These are phyloP conservation scores for Scytalidium lignicola DNA, from an alignment of 2,329 filamentous ascomycete genomes.

Conservation along the genomic window DNA sequence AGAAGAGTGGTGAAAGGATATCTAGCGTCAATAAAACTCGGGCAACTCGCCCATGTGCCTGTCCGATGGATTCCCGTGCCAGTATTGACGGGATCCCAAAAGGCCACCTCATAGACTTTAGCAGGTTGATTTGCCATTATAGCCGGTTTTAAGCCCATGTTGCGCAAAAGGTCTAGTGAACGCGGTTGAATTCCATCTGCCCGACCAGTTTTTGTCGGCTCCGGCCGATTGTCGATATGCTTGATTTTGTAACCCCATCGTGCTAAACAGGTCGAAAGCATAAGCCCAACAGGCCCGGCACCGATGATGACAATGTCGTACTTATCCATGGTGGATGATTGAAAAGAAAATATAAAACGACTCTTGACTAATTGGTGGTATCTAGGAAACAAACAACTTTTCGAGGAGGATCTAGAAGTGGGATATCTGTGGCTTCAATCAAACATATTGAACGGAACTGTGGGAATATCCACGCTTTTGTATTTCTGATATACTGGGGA, in stretches of 20 bases:
- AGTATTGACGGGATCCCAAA: constrained; percentile 60
- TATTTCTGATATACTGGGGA: background rate
- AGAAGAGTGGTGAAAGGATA: constrained; percentile 67
- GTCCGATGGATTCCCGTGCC: constrained; percentile 57
- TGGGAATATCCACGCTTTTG: background rate
- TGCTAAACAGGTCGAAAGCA: constrained; percentile 81
- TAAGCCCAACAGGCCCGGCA: constrained; percentile 81
- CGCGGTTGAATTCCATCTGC: constrained; percentile 91
- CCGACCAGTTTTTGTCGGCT: constrained; percentile 79
- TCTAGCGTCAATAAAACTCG: constrained; percentile 70
- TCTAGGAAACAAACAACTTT: background rate
- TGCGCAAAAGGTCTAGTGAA: constrained; percentile 78
- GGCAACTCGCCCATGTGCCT: constrained; percentile 81
- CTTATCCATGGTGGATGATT: constrained; percentile 4
- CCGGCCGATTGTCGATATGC: constrained; percentile 85
- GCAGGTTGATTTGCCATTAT: constrained; percentile 87
- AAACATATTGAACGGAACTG: background rate
- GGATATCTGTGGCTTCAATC: background rate
- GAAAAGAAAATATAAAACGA: no score
- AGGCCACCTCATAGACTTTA: constrained; percentile 74
- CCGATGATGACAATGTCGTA: constrained; percentile 79
- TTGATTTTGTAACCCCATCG: constrained; percentile 94
- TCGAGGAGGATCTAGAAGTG: background rate
- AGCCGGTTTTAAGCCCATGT: constrained; percentile 81
- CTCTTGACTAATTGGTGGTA: no score